Conservation (phyloP, 805 yeast genomes). For the Nakazawaea wyomingensis region DNA sequence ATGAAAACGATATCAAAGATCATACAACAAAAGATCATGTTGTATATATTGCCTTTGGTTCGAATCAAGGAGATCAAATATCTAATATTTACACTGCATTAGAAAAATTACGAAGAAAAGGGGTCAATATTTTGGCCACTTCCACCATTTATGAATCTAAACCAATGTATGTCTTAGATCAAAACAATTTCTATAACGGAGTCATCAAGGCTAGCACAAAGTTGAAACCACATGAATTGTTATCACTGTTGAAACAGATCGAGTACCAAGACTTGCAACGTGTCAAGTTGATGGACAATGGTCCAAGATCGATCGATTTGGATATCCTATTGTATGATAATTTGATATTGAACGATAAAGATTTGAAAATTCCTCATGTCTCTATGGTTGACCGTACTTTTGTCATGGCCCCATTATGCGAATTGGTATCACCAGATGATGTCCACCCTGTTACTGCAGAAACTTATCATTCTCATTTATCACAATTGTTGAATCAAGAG, state of each 20-base stretch:
- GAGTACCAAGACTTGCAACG: conserved; percentile 71
- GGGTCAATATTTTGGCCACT: conserved; percentile 47
- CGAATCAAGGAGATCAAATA: conserved; percentile 74
- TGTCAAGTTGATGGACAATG: conserved; percentile 77
- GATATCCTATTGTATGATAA: conserved; percentile 77
- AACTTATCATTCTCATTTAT: conserved; percentile 64
- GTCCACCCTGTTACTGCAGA: conserved; percentile 86
- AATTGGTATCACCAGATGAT: conserved; percentile 59
- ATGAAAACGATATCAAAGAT: conserved; percentile 10
- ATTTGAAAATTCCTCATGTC: conserved; percentile 77
- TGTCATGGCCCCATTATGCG: conserved; percentile 86
- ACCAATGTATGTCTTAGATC: conserved; percentile 88
- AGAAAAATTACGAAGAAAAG: conserved; percentile 33
- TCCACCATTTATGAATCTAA: conserved; percentile 83
- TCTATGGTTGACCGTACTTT: conserved; percentile 86
- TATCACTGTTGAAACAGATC: conserved; percentile 60
- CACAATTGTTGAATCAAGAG: conserved; percentile 36
- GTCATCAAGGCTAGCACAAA: conserved; percentile 62
- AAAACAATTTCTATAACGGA: conserved; percentile 80
- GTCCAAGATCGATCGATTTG: conserved; percentile 87
- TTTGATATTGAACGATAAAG: conserved; percentile 46
- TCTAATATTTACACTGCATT: conserved; percentile 56
- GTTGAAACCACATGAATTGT: conserved; percentile 58
- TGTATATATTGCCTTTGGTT: conserved; percentile 83
- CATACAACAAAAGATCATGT: conserved; percentile 30